phyloP scores from a whole-genome alignment of 345 rosid genomes.

The Acer saccharum region DNA sequence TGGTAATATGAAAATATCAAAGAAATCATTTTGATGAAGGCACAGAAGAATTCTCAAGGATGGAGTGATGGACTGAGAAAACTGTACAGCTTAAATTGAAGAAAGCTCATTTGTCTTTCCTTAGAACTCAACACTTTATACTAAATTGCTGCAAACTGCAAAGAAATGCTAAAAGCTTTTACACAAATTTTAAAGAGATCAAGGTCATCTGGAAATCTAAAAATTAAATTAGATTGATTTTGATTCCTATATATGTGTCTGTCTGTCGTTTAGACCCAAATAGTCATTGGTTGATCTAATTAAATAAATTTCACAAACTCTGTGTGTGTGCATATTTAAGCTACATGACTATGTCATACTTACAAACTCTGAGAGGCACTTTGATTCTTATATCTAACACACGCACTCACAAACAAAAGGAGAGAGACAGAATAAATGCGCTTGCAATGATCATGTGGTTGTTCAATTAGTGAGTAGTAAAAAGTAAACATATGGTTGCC shows the following conservation, averaged over 20 bases:
- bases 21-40: neutral
- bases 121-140: neutral
- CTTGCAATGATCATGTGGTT: neutral
- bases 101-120: conserved; percentile 1
- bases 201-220: neutral
- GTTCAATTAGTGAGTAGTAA: neutral
- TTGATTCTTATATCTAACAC: neutral
- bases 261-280: neutral
- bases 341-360: neutral
- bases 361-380: neutral
- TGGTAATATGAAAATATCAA: neutral
- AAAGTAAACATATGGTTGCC: neutral
- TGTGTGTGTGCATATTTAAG: neutral
- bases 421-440: neutral
- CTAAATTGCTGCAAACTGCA: neutral
- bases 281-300: neutral
- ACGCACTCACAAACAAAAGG: neutral
- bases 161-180: neutral
- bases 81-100: neutral
- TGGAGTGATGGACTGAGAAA: neutral
- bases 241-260: neutral
- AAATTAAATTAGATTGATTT: neutral
- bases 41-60: neutral
- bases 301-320: neutral
- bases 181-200: neutral